These are phyloP conservation scores for Huntiella abstrusa DNA, from an alignment of 2,329 filamentous ascomycete genomes.

Conservation along the genomic window DNA sequence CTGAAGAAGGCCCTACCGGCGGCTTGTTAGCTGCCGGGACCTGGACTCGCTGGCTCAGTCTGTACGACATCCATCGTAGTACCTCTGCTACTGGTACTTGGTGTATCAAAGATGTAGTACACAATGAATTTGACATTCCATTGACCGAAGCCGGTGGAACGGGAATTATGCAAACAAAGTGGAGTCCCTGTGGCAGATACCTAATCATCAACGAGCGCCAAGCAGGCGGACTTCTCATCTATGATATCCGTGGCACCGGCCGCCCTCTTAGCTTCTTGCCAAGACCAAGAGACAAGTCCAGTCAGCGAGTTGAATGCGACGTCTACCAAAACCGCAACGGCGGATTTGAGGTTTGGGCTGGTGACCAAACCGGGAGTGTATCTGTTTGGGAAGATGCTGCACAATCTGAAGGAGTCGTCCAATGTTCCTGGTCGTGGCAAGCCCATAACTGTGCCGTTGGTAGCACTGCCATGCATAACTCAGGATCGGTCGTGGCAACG, in stretches of 20 bases:
- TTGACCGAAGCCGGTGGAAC: conserved; percentile 31
- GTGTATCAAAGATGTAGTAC: conserved; percentile 37
- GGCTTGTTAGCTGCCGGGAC: conserved; percentile 40
- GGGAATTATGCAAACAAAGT: conserved; percentile 41
- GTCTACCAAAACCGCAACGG: conserved; percentile 26
- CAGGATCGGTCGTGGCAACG: conserved; percentile 36
- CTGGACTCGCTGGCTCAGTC: conserved; percentile 41
- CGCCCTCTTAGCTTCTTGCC: conserved; percentile 29
- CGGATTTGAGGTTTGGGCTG: conserved; percentile 43
- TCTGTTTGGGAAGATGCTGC: conserved; percentile 41
- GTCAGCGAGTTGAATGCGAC: conserved; percentile 35
- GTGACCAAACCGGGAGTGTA: conserved; percentile 33
- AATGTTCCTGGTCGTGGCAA: conserved; percentile 31
- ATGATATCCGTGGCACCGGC: conserved; percentile 42
- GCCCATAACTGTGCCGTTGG: conserved; percentile 30
- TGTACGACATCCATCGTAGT: conserved; percentile 40
- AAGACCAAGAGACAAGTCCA: conserved; percentile 3
- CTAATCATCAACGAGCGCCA: conserved; percentile 42
- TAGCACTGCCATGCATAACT: conserved; percentile 30
- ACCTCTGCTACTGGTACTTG: conserved; percentile 38
- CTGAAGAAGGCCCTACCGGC: conserved; percentile 16
- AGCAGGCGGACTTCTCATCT: conserved; percentile 35
- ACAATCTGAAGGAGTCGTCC: conserved; percentile 23
- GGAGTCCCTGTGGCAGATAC: conserved; percentile 46
- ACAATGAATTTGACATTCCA: conserved; percentile 18